These are phyloP conservation scores for Sarcocystis neurona DNA, from an alignment of 169 alveolate genomes.

Conservation along the genomic window DNA sequence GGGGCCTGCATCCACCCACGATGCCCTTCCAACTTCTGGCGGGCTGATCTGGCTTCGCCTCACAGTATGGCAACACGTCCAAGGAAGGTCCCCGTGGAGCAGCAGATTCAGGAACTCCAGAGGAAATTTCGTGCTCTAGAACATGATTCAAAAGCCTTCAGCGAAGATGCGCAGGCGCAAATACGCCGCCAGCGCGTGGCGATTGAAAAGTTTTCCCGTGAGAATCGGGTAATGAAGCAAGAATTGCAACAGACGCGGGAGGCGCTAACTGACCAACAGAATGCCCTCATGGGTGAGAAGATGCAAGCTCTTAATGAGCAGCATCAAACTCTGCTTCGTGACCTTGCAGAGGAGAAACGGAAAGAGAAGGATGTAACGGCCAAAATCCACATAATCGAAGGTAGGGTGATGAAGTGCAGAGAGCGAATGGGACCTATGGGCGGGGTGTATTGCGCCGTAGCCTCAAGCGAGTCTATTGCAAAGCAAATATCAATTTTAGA, in stretches of 20 bases:
- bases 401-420: constrained; percentile 31
- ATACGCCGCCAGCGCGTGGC: constrained; percentile 57
- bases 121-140: constrained; percentile 48
- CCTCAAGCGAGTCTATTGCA: constrained; percentile 75
- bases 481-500: constrained; percentile 84
- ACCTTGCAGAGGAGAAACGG: constrained; percentile 5
- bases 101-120: constrained; percentile 31
- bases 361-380: constrained; percentile 42
- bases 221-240: constrained; percentile 33
- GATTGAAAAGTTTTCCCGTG: constrained; percentile 47
- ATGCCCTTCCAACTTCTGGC: background rate
- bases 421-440: constrained; percentile 67
- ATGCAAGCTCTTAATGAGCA: constrained; percentile 49
- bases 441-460: constrained; percentile 80
- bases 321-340: background rate
- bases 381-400: constrained; percentile 34
- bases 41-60: background rate
- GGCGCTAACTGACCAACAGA: constrained; percentile 47
- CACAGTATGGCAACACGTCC: constrained; percentile 23
- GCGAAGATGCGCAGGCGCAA: constrained; percentile 56
- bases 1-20: too few species aligned
- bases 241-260: constrained; percentile 54
- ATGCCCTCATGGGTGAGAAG: constrained; percentile 8
- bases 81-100: constrained; percentile 11
- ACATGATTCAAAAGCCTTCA: constrained; percentile 38